Evolutionary conservation across 2,329 filamentous ascomycete genomes (phyloP), one percentile per base, ranked within the genome.

Genomic region (Arthrobotrys sphaeroides): DNA sequence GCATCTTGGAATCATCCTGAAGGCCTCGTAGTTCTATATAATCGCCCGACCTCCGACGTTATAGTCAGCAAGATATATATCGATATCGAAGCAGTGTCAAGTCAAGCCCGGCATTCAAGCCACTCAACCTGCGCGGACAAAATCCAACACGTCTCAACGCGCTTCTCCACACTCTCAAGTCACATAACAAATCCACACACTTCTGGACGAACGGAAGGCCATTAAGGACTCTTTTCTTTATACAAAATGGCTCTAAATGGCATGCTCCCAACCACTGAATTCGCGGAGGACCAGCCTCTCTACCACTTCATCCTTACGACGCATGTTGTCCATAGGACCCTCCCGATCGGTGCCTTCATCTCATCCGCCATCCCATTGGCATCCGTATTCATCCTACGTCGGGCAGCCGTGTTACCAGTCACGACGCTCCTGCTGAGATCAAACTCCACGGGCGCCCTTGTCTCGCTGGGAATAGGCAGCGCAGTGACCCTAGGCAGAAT

Each of bases 261-360:
- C 10, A 28, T 74, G 62, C 67, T 68, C 22, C 70, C 70, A 20
- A 74, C 70, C 31, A 62, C 87, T 3, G 77, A 84, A 59, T 88
- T 88, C 80, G 88, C 88, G 28, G 89, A 91, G 82, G 89, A 90
- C 80, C 89, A 91, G 78, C 85, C 85, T 31, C 82, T 85, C 73
- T 79, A 85, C 5, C 83, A 82, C 74, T 83, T 85, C 2, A 87
- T 90, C 78, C 87, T 91, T 74, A 84, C 84, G 68, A 83, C 85
- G 0, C 89, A 91, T 82, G 86, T 89, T 77, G 83, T 88, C 51
- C 86, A 85, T 51, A 86, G 88, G 40, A 85, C 84, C 73, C 82
- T 88, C 73, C 86, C 87, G 67, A 81, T 84, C 10, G 88, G 87
- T 75, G 82, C 87, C 43, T 80, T 87, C 57, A 70, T 89, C 79